Conservation (phyloP, 2,329 filamentous ascomycete species). For the Achaetomium macrosporum region DNA sequence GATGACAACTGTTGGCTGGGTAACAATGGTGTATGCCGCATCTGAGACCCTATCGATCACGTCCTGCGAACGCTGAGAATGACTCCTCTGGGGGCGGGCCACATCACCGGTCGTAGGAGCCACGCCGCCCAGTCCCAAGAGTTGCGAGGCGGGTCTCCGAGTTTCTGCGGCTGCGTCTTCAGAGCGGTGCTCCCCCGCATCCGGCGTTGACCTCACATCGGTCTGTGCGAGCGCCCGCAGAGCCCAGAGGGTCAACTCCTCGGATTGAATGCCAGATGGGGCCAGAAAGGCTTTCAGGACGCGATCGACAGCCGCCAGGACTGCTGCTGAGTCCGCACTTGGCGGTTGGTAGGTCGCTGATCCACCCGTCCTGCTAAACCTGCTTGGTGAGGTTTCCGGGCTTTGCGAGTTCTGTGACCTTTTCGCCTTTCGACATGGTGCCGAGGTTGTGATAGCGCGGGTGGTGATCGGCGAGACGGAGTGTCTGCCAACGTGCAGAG, state of each 20-base stretch:
- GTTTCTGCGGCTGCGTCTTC: conserved; percentile 31
- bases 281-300: conserved; percentile 40
- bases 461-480: conserved; percentile 11
- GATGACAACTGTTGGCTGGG: conserved; percentile 73
- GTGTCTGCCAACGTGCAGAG: conserved; percentile 17
- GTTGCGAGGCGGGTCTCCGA: conserved; percentile 27
- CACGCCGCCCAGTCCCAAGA: conserved; percentile 21
- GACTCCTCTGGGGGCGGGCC: not conserved
- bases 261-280: conserved; percentile 40
- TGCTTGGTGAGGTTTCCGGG: conserved; percentile 9
- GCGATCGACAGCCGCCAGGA: conserved; percentile 38
- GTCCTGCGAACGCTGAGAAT: conserved; percentile 27
- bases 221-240: conserved; percentile 42
- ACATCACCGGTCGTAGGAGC: conserved; percentile 14
- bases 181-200: conserved; percentile 38
- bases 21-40: conserved; percentile 63
- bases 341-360: conserved; percentile 20
- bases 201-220: conserved; percentile 31
- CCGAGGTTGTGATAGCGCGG: conserved; percentile 21
- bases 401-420: conserved; percentile 6
- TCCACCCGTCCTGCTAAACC: conserved; percentile 12
- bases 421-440: conserved; percentile 16
- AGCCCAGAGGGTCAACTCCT: conserved; percentile 38
- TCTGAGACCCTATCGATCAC: conserved; percentile 49
- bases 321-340: conserved; percentile 32